These are phyloP conservation scores for Trichopus zeylanicus DNA, from an alignment of 116 monocot species.

Conservation along the genomic window DNA sequence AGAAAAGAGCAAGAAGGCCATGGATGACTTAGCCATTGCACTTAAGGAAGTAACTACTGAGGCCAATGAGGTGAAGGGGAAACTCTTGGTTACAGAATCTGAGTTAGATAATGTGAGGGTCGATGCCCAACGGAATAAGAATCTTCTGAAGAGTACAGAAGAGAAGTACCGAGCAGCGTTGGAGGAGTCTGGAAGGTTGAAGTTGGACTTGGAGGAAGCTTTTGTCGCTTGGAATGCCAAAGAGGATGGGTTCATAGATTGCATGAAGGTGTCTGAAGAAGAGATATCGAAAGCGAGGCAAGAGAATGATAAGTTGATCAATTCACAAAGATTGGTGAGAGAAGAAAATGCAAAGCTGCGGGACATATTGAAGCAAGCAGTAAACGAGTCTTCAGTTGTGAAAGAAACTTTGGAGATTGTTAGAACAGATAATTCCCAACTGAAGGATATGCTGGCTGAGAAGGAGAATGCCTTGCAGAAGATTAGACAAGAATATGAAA, in stretches of 20 bases:
- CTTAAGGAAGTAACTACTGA: constrained; percentile 61
- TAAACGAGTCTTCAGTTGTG: constrained; percentile 60
- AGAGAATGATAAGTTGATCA: constrained; percentile 44
- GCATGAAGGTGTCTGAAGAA: constrained; percentile 57
- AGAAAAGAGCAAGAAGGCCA: constrained; percentile 72
- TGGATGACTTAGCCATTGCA: constrained; percentile 66
- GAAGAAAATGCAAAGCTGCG: constrained; percentile 61
- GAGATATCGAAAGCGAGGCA: constrained; percentile 34
- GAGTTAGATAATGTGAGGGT: constrained; percentile 28
- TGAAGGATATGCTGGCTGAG: constrained; percentile 51
- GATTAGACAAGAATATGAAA: constrained; percentile 53
- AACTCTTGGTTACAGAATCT: constrained; percentile 24
- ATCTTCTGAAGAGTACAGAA: constrained; percentile 18
- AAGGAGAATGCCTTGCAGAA: constrained; percentile 42
- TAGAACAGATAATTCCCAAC: constrained; percentile 49
- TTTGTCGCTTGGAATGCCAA: constrained; percentile 47
- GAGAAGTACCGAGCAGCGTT: constrained; percentile 17
- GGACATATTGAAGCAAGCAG: constrained; percentile 80
- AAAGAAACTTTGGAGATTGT: constrained; percentile 78
- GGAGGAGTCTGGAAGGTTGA: constrained; percentile 32
- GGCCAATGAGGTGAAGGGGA: constrained; percentile 25
- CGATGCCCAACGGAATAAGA: constrained; percentile 18
- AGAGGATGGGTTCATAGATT: constrained; percentile 49
- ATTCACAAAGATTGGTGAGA: constrained; percentile 29
- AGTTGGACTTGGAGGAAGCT: constrained; percentile 51